Evolutionary conservation across 73 alveolate species (phyloP).

Genomic region (Paramecium primaurelia): DNA sequence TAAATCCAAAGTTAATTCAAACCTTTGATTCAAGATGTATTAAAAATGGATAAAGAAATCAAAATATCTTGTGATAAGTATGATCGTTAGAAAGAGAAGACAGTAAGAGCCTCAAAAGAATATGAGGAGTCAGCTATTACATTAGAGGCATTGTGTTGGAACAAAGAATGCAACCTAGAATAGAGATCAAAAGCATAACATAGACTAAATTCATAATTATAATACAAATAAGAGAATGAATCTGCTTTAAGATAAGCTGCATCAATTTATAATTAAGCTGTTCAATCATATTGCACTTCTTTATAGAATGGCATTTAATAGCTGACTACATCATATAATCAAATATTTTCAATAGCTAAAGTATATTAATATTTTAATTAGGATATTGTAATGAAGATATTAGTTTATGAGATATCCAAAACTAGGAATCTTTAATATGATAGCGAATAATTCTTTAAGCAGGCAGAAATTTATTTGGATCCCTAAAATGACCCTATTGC

Average conservation of each 20-base stretch:
- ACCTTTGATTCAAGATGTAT: neutral
- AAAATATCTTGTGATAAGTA: constrained; percentile 17
- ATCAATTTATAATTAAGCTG: neutral
- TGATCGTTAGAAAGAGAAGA: constrained; percentile 25
- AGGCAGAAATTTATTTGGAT: constrained; percentile 19
- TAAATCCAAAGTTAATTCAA: neutral
- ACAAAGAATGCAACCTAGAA: neutral
- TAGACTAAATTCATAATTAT: neutral
- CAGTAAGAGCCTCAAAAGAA: neutral
- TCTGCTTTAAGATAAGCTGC: neutral
- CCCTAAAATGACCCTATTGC: neutral
- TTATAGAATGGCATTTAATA: neutral
- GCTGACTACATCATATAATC: neutral
- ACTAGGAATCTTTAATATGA: constrained; percentile 23
- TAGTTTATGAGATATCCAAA: constrained; percentile 36
- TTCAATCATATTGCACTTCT: neutral
- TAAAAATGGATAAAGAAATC: constrained; percentile 10
- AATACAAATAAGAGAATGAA: constrained; percentile 23
- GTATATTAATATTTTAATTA: neutral
- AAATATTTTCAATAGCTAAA: constrained; percentile 40
- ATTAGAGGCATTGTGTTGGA: constrained; percentile 7
- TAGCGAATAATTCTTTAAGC: constrained; percentile 26
- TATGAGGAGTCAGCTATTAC: constrained; percentile 40
- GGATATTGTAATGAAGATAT: constrained; percentile 42
- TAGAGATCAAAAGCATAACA: neutral